Evolutionary conservation across 352 stramenopile genomes (phyloP), one percentile per base, ranked within the genome.

Genomic region (Globisporangium polare): DNA sequence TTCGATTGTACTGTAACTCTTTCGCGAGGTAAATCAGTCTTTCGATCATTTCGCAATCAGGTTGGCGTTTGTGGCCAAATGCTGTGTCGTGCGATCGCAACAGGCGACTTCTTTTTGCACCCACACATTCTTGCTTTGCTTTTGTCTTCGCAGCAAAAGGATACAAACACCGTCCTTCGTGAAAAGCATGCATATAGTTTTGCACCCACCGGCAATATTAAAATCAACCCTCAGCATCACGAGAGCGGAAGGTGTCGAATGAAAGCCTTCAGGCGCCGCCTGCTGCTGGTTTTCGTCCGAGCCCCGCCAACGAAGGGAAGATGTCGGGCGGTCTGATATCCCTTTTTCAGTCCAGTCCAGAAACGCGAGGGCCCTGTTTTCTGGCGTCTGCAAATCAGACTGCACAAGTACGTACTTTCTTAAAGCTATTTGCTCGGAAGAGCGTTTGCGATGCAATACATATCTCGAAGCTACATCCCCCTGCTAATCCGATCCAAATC

Each of bases 331-430:
- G 13, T 35, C 46, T 53, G 46, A 53, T 53, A 53, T 53, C 22
- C 3, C 26, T 35, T 27, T 27, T 52, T 42, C 29, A 45, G 43
- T 45, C 22, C 29, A 45, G n/a, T 42, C 31, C 24, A 57, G 12
- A 57, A 45, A 27, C 3, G 12, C 4, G 17, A 31, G n/a, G 7
- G 20, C 1, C 15, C 31, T 33, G 8, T 20, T 46, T 39, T 46
- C 46, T 53, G 46, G 22, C 46, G 46, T 33, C 29, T 29, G 43
- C 31, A 46, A 57, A 57, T 46, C 51, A 57, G 31, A 57, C 51
- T 57, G 12, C 20, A 46, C 43, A 46, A 10, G 46, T n/a, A 0
- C n/a, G n/a, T n/a, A n/a, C n/a, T n/a, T n/a, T n/a, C n/a, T n/a
- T n/a, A n/a, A n/a, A n/a, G n/a, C n/a, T n/a, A n/a, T n/a, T n/a